These are phyloP conservation scores for Penicillium silybi DNA, from an alignment of 495 filamentous ascomycete genomes.

Conservation along the genomic window DNA sequence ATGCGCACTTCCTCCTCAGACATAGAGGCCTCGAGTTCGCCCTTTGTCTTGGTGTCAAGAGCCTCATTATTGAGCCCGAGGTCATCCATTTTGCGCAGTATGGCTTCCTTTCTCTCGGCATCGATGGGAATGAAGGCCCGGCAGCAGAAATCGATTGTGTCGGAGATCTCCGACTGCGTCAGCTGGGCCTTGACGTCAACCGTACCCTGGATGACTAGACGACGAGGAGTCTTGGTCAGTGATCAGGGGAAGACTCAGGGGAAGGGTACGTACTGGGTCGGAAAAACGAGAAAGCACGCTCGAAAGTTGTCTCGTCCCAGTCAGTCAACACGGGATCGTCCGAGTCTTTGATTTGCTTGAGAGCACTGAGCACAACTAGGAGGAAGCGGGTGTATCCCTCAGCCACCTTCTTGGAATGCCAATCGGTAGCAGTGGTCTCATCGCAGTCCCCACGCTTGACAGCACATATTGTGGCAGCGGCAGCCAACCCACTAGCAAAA, in stretches of 20 bases:
- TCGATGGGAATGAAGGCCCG: slow-evolving; percentile 23
- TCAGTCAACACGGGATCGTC: slow-evolving; percentile 33
- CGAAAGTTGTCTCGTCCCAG: slow-evolving; percentile 42
- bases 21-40: slow-evolving; percentile 4
- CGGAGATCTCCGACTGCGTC: slow-evolving; percentile 25
- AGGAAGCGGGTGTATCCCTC: slow-evolving; percentile 51
- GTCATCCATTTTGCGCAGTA: slow-evolving; percentile 23
- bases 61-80: slow-evolving; percentile 1
- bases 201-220: slow-evolving; percentile 39
- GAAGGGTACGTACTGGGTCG: slow-evolving; percentile 32
- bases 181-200: slow-evolving; percentile 31
- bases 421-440: slow-evolving; percentile 37
- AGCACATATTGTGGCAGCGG: slow-evolving; percentile 38
- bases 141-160: slow-evolving; percentile 39
- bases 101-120: slow-evolving; percentile 18
- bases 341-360: slow-evolving; percentile 40
- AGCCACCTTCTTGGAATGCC: slow-evolving; percentile 43
- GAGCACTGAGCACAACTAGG: slow-evolving; percentile 40
- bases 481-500: slow-evolving; percentile 40
- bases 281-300: slow-evolving; percentile 43
- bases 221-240: not conserved
- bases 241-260: not conserved
- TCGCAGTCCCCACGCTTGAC: slow-evolving; percentile 29
- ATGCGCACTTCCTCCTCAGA: slow-evolving; percentile 24
- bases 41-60: not conserved